These are phyloP conservation scores for Crithidia expoeki DNA, from an alignment of 208 protist species.

Conservation along the genomic window DNA sequence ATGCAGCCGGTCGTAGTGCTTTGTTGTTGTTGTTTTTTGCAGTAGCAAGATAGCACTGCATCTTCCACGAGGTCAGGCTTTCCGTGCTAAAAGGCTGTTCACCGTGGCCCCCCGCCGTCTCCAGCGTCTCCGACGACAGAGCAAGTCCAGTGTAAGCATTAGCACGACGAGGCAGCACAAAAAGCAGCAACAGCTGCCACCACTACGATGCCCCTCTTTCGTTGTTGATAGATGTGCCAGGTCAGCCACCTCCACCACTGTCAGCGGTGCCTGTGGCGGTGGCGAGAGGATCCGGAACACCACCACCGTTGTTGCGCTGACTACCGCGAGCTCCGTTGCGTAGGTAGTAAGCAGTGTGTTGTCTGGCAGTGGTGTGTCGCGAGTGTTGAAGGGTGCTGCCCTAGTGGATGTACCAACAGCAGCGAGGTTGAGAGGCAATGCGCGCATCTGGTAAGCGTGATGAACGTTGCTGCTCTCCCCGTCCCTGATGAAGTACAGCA, in stretches of 20 bases:
- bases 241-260: not conserved
- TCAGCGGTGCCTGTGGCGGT: conserved; percentile 9
- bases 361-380: not conserved
- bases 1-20: not conserved
- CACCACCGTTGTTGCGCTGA: conserved; percentile 14
- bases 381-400: not conserved
- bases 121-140: not conserved
- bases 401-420: not conserved
- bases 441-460: not conserved
- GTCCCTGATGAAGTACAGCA: not conserved
- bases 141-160: not conserved
- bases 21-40: not conserved
- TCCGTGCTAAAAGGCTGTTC: not conserved
- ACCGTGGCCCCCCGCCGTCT: not conserved
- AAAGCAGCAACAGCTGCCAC: not conserved
- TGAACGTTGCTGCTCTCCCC: no score
- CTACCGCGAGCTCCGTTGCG: conserved; percentile 7
- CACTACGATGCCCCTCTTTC: not conserved
- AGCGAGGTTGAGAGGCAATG: not conserved
- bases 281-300: not conserved
- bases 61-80: not conserved
- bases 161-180: not conserved
- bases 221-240: not conserved
- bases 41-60: not conserved
- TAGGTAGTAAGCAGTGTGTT: not conserved